Evolutionary conservation across 2,329 filamentous ascomycete species (phyloP).

Genomic region (Hypoxylon sp.): DNA sequence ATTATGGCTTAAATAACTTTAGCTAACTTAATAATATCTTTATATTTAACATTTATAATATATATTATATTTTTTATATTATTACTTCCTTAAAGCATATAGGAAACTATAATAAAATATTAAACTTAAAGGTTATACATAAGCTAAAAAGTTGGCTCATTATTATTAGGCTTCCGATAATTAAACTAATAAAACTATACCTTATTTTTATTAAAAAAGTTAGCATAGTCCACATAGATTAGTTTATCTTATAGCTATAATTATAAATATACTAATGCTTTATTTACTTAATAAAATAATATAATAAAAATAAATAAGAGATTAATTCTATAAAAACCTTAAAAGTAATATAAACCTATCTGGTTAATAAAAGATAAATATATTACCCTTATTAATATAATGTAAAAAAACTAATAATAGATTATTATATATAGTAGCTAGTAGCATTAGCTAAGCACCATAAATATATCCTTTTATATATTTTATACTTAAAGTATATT

Average conservation of each 20-base stretch:
- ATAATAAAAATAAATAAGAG: too few species aligned
- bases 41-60: slow-evolving; percentile 1
- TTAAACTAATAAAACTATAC: neutral
- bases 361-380: too few species aligned
- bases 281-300: too few species aligned
- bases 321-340: too few species aligned
- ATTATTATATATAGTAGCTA: too few species aligned
- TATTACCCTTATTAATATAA: too few species aligned
- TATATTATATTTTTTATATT: neutral
- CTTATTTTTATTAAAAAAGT: neutral
- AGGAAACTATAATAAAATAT: neutral
- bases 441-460: too few species aligned
- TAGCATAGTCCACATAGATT: neutral
- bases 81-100: neutral
- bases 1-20: neutral
- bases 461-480: neutral
- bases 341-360: too few species aligned
- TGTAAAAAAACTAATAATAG: too few species aligned
- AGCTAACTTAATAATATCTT: neutral
- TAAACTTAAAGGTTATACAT: slow-evolving; percentile 3
- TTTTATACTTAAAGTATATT: neutral
- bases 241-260: neutral
- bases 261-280: too few species aligned
- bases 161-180: neutral
- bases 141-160: neutral